Base-by-base conservation (phyloP, 1,284 basidiomycete genomes). In the Ustilago loliicola region DNA sequence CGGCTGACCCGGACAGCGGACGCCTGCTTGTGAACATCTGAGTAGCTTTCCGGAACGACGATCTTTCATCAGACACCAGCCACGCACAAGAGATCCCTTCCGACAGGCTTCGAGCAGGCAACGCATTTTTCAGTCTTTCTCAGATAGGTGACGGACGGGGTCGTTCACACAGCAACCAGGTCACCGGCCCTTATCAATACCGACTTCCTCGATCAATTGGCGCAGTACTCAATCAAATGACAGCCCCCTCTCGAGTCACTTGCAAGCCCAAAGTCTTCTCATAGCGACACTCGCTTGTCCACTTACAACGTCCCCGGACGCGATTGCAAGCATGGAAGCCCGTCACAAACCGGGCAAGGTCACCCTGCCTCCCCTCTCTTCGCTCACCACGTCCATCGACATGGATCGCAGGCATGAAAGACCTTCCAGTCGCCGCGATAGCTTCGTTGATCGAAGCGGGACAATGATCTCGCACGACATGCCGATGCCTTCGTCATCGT, bases 291-390 rank as follows among this genome's bases (percentile, higher is more conserved):
- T 47, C 36, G 25, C 21, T 15, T 23, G 4, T 6, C 50, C 40
- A 19, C 17, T 10, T 21, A 13, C 29, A 10, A 8, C 29, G 36
- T 55, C 48, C 1, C 25, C 11, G 17, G 36, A 54, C 32, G 34
- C 21, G 3, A 38, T 10, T 25, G 57, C 42, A 36, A 47, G 36
- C 19, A 73, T 73, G 71, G 65, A 68, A 1, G 51, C 47, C 21
- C 66, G 42, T 25, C 17, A 54, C 30, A 59, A 52, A 23, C 57
- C 53, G 5, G 38, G 27, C 11, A 77, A 50, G 61, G 65, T 77
- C 15, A 77, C 65, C 2, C 32, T 77, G 23, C 73, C 73, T 3
- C 73, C 73, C 23, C 65, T 77, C 17, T 72, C 73, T 8, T 56
- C 69, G 27, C 68, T 77, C 27, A 77, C 73, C 13, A 47, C 61